Conservation (phyloP, 805 yeast genomes). For the Starmerella powellii region DNA sequence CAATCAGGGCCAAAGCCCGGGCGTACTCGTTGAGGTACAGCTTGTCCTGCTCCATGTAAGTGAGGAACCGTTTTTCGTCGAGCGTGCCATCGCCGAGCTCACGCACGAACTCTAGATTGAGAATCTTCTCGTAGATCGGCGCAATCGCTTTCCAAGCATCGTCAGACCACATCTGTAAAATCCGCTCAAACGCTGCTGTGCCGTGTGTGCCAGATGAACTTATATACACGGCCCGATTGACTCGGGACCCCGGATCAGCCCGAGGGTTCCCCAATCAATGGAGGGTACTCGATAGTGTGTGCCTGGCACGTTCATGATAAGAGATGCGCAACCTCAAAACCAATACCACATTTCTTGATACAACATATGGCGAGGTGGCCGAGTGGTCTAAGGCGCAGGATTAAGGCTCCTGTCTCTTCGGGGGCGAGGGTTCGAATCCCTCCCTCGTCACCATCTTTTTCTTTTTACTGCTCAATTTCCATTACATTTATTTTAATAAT, state of each 20-base stretch:
- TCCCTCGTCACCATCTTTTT: constrained; percentile 15
- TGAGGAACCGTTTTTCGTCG: constrained; percentile 10
- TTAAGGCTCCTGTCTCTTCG: constrained; percentile 23
- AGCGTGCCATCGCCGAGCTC: constrained; percentile 18
- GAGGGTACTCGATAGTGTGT: not conserved
- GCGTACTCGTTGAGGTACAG: constrained; percentile 19
- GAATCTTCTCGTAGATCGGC: constrained; percentile 12
- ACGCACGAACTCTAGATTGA: constrained; percentile 13
- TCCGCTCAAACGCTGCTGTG: too few relatives aligned
- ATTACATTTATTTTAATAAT: not conserved
- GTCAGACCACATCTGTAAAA: constrained; percentile 17
- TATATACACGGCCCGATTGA: too few relatives aligned
- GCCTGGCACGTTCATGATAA: too few relatives aligned
- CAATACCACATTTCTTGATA: too few relatives aligned
- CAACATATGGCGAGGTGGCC: constrained; percentile 19
- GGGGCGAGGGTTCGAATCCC: constrained; percentile 24
- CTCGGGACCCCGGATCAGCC: not conserved
- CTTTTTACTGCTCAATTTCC: not conserved
- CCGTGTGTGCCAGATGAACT: too few relatives aligned
- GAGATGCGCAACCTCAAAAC: too few relatives aligned
- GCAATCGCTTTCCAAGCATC: constrained; percentile 19
- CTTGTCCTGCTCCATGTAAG: constrained; percentile 19
- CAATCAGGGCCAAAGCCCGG: constrained; percentile 16
- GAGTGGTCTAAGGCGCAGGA: constrained; percentile 24
- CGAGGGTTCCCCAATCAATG: too few relatives aligned